phyloP scores from a whole-genome alignment of 2,329 filamentous ascomycete genomes.

The Sordariomycetes sp. region DNA sequence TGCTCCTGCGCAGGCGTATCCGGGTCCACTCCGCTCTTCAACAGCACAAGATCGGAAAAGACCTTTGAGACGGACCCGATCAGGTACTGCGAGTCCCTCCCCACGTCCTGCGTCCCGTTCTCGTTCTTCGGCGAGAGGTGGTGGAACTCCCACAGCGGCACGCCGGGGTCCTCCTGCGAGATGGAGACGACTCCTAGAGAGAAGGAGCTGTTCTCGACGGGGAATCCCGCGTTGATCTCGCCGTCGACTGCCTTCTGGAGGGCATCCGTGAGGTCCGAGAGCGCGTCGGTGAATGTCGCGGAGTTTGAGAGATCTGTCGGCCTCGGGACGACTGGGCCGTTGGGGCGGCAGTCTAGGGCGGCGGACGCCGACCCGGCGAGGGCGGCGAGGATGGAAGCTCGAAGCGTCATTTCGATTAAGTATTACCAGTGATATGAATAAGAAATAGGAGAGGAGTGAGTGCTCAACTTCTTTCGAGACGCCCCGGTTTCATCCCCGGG shows the following conservation, averaged over 20 bases:
- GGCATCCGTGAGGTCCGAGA: conserved; percentile 14
- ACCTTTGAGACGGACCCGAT: conserved; percentile 29
- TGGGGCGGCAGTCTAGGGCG: conserved; percentile 11
- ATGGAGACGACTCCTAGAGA: conserved; percentile 23
- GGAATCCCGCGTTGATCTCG: conserved; percentile 21
- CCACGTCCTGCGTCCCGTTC: conserved; percentile 19
- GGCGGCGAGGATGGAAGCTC: too few species aligned
- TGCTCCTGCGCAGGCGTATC: conserved; percentile 21
- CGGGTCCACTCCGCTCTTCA: conserved; percentile 22
- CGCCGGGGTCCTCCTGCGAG: conserved; percentile 13
- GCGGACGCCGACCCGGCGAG: too few species aligned
- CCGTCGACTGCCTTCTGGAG: conserved; percentile 20
- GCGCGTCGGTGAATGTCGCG: conserved; percentile 15
- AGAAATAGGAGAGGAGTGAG: too few species aligned
- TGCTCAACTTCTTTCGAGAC: too few species aligned
- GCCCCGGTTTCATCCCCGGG: too few species aligned
- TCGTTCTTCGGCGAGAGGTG: conserved; percentile 22
- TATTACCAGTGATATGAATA: too few species aligned
- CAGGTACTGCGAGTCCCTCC: conserved; percentile 26
- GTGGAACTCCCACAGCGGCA: conserved; percentile 29
- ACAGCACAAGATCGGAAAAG: conserved; percentile 22
- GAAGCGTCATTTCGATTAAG: too few species aligned
- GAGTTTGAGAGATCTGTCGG: conserved; percentile 16
- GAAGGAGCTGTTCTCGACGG: conserved; percentile 24
- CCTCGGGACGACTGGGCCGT: conserved; percentile 15